These are phyloP conservation scores for Clonostachys chloroleuca DNA, from an alignment of 2,329 filamentous ascomycete genomes.

Conservation along the genomic window DNA sequence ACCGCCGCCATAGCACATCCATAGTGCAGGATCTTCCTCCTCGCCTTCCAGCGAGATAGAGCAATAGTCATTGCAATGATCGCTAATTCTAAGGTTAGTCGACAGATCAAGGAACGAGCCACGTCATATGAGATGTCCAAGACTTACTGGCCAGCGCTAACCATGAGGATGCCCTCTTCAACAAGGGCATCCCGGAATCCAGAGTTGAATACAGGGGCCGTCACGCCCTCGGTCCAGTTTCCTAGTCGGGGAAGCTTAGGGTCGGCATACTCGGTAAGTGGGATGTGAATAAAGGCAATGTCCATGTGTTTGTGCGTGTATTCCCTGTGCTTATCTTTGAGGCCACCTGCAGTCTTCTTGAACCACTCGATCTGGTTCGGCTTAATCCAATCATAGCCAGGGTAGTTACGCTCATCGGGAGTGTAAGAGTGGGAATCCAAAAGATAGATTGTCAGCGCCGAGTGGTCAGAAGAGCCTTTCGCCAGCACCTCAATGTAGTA, in stretches of 20 bases:
- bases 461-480: slow-evolving; percentile 74
- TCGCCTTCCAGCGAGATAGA: slow-evolving; percentile 53
- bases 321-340: slow-evolving; percentile 74
- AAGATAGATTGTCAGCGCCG: slow-evolving; percentile 89
- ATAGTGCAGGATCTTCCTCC: slow-evolving; percentile 63
- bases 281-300: slow-evolving; percentile 96
- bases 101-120: not conserved
- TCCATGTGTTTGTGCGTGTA: slow-evolving; percentile 94
- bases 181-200: slow-evolving; percentile 89
- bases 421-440: slow-evolving; percentile 92
- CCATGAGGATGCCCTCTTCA: slow-evolving; percentile 78
- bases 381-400: slow-evolving; percentile 98
- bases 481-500: slow-evolving; percentile 90
- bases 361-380: slow-evolving; percentile 95
- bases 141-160: slow-evolving; percentile 85
- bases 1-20: slow-evolving; percentile 98
- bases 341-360: slow-evolving; percentile 64
- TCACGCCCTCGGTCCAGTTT: slow-evolving; percentile 76
- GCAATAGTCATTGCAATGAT: slow-evolving; percentile 97
- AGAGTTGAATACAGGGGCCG: slow-evolving; percentile 84
- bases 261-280: slow-evolving; percentile 80
- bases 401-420: slow-evolving; percentile 80
- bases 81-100: slow-evolving; percentile 40
- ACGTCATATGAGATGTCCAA: not conserved
- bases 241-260: slow-evolving; percentile 57